These are phyloP conservation scores for Chrysoporthe puriensis DNA, from an alignment of 2,329 filamentous ascomycete genomes.

Conservation along the genomic window DNA sequence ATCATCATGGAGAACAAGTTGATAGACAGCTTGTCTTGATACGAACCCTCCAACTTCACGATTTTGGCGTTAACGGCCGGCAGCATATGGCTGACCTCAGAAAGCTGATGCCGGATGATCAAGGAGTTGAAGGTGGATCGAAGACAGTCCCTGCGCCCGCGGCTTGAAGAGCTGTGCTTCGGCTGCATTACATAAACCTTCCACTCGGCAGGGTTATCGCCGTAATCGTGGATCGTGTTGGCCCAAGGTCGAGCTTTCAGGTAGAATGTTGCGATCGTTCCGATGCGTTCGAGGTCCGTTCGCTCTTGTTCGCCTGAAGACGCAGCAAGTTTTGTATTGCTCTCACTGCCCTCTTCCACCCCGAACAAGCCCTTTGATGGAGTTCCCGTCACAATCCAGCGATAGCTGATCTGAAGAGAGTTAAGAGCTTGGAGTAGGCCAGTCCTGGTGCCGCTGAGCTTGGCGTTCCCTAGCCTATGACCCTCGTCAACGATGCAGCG, in stretches of 20 bases:
- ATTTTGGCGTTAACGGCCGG: slow-evolving; percentile 74
- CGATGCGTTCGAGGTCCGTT: slow-evolving; percentile 68
- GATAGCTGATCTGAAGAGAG: slow-evolving; percentile 65
- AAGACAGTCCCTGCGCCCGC: slow-evolving; percentile 66
- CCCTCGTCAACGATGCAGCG: slow-evolving; percentile 92
- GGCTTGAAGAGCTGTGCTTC: slow-evolving; percentile 52
- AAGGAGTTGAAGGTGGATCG: slow-evolving; percentile 73
- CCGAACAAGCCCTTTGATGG: slow-evolving; percentile 84
- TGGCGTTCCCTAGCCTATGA: slow-evolving; percentile 76
- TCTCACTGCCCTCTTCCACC: slow-evolving; percentile 51
- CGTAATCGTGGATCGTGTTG: slow-evolving; percentile 57
- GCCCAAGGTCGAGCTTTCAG: slow-evolving; percentile 80
- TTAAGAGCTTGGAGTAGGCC: slow-evolving; percentile 57
- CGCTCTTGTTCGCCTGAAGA: slow-evolving; percentile 56
- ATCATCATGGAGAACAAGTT: slow-evolving; percentile 87
- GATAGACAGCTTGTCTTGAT: slow-evolving; percentile 79
- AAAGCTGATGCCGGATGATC: slow-evolving; percentile 77
- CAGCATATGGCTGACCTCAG: slow-evolving; percentile 70
- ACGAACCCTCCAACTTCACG: slow-evolving; percentile 77
- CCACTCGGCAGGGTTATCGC: slow-evolving; percentile 69
- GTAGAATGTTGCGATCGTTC: slow-evolving; percentile 70
- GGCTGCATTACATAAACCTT: slow-evolving; percentile 69
- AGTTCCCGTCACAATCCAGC: slow-evolving; percentile 91
- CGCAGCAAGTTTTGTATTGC: slow-evolving; percentile 34
- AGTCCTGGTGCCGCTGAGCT: slow-evolving; percentile 54